Percentiles rank a stretch among this genome's conserved stretches.
phyloP scores from a whole-genome alignment of 2,329 filamentous ascomycete species.

The Aspergillus aculeatus region DNA sequence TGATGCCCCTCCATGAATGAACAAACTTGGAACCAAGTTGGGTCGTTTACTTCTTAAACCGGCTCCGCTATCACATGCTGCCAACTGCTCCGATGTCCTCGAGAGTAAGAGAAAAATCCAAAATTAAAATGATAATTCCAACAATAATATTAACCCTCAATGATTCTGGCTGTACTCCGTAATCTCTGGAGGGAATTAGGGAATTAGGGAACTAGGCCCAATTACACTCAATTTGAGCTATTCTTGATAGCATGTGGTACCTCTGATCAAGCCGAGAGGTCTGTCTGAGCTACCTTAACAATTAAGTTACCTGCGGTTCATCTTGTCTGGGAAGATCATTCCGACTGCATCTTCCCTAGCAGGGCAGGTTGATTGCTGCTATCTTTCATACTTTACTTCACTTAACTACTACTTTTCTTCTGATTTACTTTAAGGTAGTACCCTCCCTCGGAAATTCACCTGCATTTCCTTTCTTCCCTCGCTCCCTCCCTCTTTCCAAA shows the following conservation, averaged over 20 bases:
- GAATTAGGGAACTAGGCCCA: not conserved
- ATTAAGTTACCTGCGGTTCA: conserved; percentile 14
- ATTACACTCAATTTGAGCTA: not conserved
- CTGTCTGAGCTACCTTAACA: not conserved
- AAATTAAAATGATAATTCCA: conserved; percentile 8
- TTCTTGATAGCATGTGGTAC: not conserved
- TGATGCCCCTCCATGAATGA: conserved; percentile 5
- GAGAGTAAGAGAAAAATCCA: not conserved
- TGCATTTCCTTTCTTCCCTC: not conserved
- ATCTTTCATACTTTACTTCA: no score
- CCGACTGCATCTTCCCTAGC: conserved; percentile 3
- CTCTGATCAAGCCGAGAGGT: no score
- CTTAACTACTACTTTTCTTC: no score
- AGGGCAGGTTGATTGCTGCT: not conserved
- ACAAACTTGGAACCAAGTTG: not conserved
- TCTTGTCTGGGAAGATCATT: conserved; percentile 9
- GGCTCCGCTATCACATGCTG: conserved; percentile 26
- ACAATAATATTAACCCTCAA: conserved; percentile 6
- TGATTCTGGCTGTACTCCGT: not conserved
- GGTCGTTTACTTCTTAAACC: not conserved
- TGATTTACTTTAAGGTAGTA: conserved; percentile 2
- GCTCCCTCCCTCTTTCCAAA: not conserved
- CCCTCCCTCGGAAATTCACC: conserved; percentile 5
- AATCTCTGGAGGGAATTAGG: not conserved
- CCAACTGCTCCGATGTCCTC: conserved; percentile 2